Conservation (phyloP, 768 basidiomycete genomes). For the Fibroporia radiculosa region DNA sequence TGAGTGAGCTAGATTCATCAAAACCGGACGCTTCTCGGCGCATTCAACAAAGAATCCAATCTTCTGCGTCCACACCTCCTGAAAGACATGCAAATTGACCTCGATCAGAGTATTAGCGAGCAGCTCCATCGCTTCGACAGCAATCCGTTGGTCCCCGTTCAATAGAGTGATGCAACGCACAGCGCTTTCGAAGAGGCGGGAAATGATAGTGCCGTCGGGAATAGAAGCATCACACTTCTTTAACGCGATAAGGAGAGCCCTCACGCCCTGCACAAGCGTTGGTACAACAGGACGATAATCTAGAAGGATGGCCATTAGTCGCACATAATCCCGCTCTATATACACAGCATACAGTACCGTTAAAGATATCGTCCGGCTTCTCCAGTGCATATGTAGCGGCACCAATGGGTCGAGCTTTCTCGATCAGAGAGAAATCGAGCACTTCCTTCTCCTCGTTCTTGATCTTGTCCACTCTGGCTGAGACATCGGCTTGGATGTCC, state of each 20-base stretch:
- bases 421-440: conserved; percentile 62
- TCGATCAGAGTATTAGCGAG: conserved; percentile 68
- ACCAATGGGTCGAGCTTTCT: conserved; percentile 79
- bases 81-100: conserved; percentile 86
- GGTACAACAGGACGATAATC: conserved; percentile 85
- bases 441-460: conserved; percentile 31
- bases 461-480: conserved; percentile 39
- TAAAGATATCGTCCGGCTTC: conserved; percentile 72
- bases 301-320: conserved; percentile 28
- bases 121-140: conserved; percentile 80
- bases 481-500: conserved; percentile 47
- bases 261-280: conserved; percentile 82
- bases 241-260: conserved; percentile 66
- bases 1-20: conserved; percentile 79
- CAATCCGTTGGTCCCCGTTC: conserved; percentile 61
- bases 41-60: conserved; percentile 86
- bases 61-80: conserved; percentile 93
- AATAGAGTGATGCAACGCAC: conserved; percentile 78
- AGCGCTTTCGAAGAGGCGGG: conserved; percentile 79
- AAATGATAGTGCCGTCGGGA: conserved; percentile 82
- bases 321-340: not conserved
- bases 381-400: conserved; percentile 73
- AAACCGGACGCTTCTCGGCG: conserved; percentile 64
- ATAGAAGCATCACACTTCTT: conserved; percentile 73
- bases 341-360: conserved; percentile 41